Evolutionary conservation across 2,329 filamentous ascomycete genomes (phyloP).

Genomic region (Blastomyces parvus): DNA sequence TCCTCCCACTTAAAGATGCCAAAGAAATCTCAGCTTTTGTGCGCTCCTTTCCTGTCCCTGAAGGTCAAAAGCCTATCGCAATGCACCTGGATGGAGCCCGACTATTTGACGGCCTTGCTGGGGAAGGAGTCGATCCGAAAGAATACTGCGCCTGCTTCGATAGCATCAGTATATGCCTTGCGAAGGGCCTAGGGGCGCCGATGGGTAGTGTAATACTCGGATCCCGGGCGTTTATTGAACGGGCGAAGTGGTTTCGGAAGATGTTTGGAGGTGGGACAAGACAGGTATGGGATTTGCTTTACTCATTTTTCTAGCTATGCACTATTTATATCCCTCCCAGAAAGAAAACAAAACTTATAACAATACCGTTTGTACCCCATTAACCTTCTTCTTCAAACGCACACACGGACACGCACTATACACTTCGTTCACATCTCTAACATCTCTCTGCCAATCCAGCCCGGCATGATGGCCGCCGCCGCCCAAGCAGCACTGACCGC

Average conservation of each 20-base stretch:
- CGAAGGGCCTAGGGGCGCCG: slow-evolving; percentile 27
- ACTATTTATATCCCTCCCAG: background rate
- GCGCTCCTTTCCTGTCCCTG: slow-evolving; percentile 19
- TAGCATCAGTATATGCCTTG: slow-evolving; percentile 26
- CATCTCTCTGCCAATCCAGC: slow-evolving; percentile 11
- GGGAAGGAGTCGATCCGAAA: slow-evolving; percentile 18
- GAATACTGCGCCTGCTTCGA: slow-evolving; percentile 28
- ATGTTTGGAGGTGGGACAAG: slow-evolving; percentile 27
- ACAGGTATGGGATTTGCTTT: slow-evolving; percentile 20
- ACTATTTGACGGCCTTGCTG: slow-evolving; percentile 23
- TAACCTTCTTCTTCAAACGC: too few relatives aligned
- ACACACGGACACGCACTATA: background rate
- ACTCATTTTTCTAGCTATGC: background rate
- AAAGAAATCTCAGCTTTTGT: slow-evolving; percentile 24
- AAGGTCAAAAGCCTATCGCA: slow-evolving; percentile 20
- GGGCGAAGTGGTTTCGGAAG: slow-evolving; percentile 25
- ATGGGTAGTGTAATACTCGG: slow-evolving; percentile 27
- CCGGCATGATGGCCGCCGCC: slow-evolving; percentile 25
- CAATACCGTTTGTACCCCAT: background rate
- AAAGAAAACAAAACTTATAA: background rate
- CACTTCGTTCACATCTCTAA: background rate
- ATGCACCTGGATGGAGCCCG: slow-evolving; percentile 28
- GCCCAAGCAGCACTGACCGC: slow-evolving; percentile 19
- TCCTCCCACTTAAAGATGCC: slow-evolving; percentile 23
- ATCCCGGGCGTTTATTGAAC: slow-evolving; percentile 21